Evolutionary conservation across 495 filamentous ascomycete genomes (phyloP), one percentile per base, ranked within the genome.

Genomic region (Penicillium maclennaniae): DNA sequence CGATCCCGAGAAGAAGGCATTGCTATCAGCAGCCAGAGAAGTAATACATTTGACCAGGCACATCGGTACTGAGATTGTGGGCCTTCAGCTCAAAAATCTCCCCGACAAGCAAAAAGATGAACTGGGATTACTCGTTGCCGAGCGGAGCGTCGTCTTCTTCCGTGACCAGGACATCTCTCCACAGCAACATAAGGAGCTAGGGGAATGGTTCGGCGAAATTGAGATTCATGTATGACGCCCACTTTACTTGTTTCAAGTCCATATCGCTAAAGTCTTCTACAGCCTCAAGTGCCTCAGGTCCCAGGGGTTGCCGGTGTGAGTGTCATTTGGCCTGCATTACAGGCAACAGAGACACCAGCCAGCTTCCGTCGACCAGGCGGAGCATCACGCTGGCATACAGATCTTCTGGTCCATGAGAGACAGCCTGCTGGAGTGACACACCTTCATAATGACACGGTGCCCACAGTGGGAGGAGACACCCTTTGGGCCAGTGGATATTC

Each of bases 101-200:
- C 86, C 80, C 0, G 70, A 81, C 42, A 77, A 83, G 65, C 85
- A 88, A 51, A 83, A 76, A 47, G 85, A 88, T 61, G 87, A 89
- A 58, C 69, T 89, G n/a, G 86, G 79, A 0, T 69, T 89, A 25
- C 65, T 89, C 47, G 84, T 89, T 53, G 85, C 87, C 3, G 85
- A 88, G 64, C 71, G 87, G 26, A 86, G 84, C 49, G 86, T 91
- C 10, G 86, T 89, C 28, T 89, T 91, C 67, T 86, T 89, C 71
- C 75, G 87, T 6, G 76, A 88, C 54, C 87, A 91, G 58, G 84
- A 88, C 48, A 71, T 91, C 40, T 74, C 76, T 7, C 85, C 86
- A 1, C 83, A 88, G 56, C 76, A 89, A 58, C 86, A 89, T 57
- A 84, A 83, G 46, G 75, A 72, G 15, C 67, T 89, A 10, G 85